Percentiles rank a stretch among this genome's conserved stretches.
phyloP scores from a whole-genome alignment of 495 filamentous ascomycete species.

The Podospora tetraspora region DNA sequence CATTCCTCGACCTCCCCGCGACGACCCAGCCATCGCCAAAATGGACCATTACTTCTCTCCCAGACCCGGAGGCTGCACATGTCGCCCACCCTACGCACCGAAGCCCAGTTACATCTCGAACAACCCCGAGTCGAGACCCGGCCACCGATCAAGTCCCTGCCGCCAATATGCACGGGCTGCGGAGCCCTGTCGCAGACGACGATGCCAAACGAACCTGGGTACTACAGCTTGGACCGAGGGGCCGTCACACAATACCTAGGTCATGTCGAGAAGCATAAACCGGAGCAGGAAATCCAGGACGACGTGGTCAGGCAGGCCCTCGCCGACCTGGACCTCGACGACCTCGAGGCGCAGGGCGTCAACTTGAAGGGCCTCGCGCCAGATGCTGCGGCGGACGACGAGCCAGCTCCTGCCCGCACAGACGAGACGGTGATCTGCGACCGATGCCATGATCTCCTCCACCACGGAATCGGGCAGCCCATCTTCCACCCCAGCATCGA shows the following conservation, averaged over 20 bases:
- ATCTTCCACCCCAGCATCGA: slow-evolving; percentile 73
- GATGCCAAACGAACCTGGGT: slow-evolving; percentile 67
- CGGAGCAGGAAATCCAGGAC: slow-evolving; percentile 24
- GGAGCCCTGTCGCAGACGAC: slow-evolving; percentile 75
- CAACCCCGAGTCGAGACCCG: neutral
- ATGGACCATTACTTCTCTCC: slow-evolving; percentile 16
- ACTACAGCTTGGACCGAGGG: slow-evolving; percentile 58
- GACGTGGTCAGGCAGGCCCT: slow-evolving; percentile 40
- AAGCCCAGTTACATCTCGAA: neutral
- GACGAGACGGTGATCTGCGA: slow-evolving; percentile 60
- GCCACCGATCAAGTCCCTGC: slow-evolving; percentile 35
- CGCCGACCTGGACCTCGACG: slow-evolving; percentile 33
- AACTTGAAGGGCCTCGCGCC: slow-evolving; percentile 30
- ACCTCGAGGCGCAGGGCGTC: slow-evolving; percentile 41
- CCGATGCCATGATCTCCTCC: slow-evolving; percentile 74
- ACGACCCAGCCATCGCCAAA: slow-evolving; percentile 14
- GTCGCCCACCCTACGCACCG: slow-evolving; percentile 14
- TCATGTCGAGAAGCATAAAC: slow-evolving; percentile 16
- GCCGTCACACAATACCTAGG: slow-evolving; percentile 43
- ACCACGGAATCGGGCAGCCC: slow-evolving; percentile 64
- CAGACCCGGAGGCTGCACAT: slow-evolving; percentile 30
- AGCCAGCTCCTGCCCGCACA: neutral
- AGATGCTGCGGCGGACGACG: slow-evolving; percentile 15
- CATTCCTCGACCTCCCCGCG: neutral
- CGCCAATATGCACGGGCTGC: slow-evolving; percentile 74